Percentiles rank a stretch among this genome's conserved stretches.
Evolutionary conservation across 495 filamentous ascomycete species (phyloP).

Genomic region (Penicillium lagena): DNA sequence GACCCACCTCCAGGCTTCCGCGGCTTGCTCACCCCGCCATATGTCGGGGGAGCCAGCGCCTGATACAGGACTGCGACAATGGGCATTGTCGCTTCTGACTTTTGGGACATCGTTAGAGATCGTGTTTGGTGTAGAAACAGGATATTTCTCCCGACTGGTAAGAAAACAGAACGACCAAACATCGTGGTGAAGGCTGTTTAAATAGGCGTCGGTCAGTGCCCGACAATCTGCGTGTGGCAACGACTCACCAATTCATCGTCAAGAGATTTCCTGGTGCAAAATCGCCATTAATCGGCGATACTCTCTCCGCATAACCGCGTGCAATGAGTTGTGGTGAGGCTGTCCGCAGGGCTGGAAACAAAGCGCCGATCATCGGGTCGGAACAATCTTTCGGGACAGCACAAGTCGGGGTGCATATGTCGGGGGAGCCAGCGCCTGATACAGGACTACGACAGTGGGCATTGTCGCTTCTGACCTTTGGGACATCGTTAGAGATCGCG

Average conservation of each 20-base stretch:
- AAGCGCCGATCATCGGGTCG: neutral
- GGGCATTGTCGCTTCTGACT: slow-evolving; percentile 1
- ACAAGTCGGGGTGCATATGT: neutral
- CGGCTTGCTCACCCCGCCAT: slow-evolving; percentile 21
- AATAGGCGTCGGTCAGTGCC: too few species aligned
- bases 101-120: neutral
- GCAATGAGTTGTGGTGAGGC: too few species aligned
- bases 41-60: slow-evolving; percentile 19
- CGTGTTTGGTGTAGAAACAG: neutral
- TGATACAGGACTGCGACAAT: slow-evolving; percentile 24
- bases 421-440: neutral
- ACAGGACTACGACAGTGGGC: slow-evolving; percentile 11
- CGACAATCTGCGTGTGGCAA: too few species aligned
- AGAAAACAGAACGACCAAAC: too few species aligned
- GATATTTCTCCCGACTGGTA: neutral
- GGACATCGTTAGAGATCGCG: neutral
- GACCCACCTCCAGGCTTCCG: slow-evolving; percentile 23
- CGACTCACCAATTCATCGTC: too few species aligned
- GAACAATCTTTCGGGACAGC: neutral
- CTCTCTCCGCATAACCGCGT: too few species aligned
- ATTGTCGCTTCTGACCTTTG: neutral
- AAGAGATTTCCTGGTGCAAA: too few species aligned
- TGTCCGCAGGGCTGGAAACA: too few species aligned
- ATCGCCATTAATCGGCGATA: too few species aligned
- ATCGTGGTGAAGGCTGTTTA: too few species aligned